A percentile compares a stretch with the other conserved stretches of the same genome.
Conservation (phyloP, 352 stramenopile species). For the Phytophthora pini region DNA sequence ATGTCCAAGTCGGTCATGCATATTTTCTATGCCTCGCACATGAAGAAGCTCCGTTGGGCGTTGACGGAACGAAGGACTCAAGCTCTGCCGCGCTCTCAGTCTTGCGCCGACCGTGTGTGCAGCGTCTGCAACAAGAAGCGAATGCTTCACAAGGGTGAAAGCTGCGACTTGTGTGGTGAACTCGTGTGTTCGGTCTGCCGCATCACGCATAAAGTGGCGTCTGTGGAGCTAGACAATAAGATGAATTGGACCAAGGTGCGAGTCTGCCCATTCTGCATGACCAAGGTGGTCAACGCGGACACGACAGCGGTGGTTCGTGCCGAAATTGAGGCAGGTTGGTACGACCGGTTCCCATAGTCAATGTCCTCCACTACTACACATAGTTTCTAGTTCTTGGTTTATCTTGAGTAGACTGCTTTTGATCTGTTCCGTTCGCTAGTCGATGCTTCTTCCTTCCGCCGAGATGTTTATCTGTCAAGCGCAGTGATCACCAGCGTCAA, state of each 20-base stretch:
- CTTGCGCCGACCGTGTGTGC: conserved; percentile 10
- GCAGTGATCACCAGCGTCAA: too few species aligned
- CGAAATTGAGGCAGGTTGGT: conserved; percentile 35
- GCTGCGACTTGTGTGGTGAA: conserved; percentile 35
- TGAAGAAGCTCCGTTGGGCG: conserved; percentile 33
- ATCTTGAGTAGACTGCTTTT: not conserved
- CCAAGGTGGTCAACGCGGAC: conserved; percentile 29
- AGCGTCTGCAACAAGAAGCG: conserved; percentile 29
- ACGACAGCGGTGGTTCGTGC: conserved; percentile 27
- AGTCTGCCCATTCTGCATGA: conserved; percentile 40
- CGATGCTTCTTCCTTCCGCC: too few species aligned
- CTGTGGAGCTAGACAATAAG: conserved; percentile 36
- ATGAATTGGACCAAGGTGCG: conserved; percentile 33
- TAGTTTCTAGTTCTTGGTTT: not conserved
- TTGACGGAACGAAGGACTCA: conserved; percentile 20
- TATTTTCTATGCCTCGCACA: conserved; percentile 25
- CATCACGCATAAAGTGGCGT: conserved; percentile 41
- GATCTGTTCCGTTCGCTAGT: too few species aligned
- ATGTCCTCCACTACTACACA: not conserved
- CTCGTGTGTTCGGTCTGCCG: conserved; percentile 40
- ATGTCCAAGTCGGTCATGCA: conserved; percentile 38
- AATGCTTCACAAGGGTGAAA: conserved; percentile 22
- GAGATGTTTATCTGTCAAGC: not conserved
- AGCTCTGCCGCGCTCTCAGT: conserved; percentile 7
- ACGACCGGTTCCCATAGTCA: conserved; percentile 28